A percentile compares a stretch with the other conserved stretches of the same genome.
Evolutionary conservation across 169 alveolate species (phyloP).

Genomic region (Fabrea salina): DNA sequence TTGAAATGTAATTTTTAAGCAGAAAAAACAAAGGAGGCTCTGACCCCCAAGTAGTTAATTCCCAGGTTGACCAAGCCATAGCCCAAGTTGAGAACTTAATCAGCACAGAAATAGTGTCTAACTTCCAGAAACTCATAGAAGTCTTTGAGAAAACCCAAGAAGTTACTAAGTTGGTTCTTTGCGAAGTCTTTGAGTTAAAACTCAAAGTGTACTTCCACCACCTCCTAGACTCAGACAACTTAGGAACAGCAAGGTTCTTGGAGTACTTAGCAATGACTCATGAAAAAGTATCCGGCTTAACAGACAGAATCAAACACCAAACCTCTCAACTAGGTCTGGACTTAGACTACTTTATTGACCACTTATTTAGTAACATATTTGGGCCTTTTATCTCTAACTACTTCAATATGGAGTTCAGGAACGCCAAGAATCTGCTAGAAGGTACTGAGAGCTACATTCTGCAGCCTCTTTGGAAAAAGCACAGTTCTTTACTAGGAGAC

Average conservation of each 20-base stretch:
- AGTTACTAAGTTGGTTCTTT: not conserved
- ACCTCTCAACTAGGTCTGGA: not conserved
- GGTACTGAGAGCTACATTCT: not conserved
- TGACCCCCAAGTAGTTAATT: not conserved
- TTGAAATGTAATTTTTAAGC: not conserved
- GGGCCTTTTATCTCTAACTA: slow-evolving; percentile 19
- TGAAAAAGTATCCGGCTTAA: not conserved
- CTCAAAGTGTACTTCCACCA: slow-evolving; percentile 9
- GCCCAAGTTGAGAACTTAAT: not conserved
- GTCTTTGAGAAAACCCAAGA: not conserved
- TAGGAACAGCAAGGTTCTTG: not conserved
- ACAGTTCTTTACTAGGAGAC: not conserved
- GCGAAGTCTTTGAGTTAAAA: slow-evolving; percentile 15
- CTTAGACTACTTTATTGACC: not conserved
- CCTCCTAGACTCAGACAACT: slow-evolving; percentile 1
- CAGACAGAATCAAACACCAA: not conserved
- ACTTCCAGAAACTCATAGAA: not conserved
- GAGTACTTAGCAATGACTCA: not conserved
- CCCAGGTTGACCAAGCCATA: not conserved
- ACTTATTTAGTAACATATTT: slow-evolving; percentile 1
- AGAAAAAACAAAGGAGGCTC: slow-evolving; percentile 16
- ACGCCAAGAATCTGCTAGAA: not conserved
- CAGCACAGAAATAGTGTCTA: not conserved
- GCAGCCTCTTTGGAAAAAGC: not conserved
- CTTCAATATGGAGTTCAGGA: slow-evolving; percentile 15